Percentiles rank a stretch among this genome's conserved stretches.
These are phyloP conservation scores for Acanthamoeba sp. DNA, from an alignment of 208 protist genomes.

Conservation along the genomic window DNA sequence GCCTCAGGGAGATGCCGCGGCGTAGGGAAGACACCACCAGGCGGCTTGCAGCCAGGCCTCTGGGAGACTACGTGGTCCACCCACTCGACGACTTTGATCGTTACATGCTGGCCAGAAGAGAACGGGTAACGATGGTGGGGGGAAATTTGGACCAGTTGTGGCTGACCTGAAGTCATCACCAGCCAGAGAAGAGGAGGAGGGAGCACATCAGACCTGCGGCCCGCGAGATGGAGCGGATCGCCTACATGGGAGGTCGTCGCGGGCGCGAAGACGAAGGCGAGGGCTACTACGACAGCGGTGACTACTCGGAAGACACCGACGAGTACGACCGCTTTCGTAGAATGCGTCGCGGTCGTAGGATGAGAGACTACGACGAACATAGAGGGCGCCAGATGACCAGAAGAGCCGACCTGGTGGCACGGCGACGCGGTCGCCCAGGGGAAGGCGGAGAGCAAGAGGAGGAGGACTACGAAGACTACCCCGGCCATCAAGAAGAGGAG, in stretches of 20 bases:
- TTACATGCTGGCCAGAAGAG: conserved; percentile 17
- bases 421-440: not conserved
- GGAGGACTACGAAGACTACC: not conserved
- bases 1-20: not conserved
- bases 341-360: too few species aligned
- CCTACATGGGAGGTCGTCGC: not conserved
- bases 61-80: not conserved
- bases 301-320: not conserved
- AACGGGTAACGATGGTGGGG: not conserved
- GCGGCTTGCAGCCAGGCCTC: not conserved
- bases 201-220: not conserved
- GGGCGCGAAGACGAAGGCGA: not conserved
- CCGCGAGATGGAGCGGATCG: conserved; percentile 29
- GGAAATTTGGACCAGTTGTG: not conserved
- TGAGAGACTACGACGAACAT: not conserved
- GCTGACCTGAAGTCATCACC: too few species aligned
- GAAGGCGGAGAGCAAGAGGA: not conserved
- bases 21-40: not conserved
- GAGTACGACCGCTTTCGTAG: not conserved
- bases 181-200: not conserved
- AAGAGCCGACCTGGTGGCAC: not conserved
- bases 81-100: conserved; percentile 27
- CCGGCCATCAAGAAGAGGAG: not conserved
- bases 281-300: not conserved
- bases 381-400: not conserved